These are phyloP conservation scores for Solanum chilense DNA, from an alignment of 257 asterid species.

Conservation along the genomic window DNA sequence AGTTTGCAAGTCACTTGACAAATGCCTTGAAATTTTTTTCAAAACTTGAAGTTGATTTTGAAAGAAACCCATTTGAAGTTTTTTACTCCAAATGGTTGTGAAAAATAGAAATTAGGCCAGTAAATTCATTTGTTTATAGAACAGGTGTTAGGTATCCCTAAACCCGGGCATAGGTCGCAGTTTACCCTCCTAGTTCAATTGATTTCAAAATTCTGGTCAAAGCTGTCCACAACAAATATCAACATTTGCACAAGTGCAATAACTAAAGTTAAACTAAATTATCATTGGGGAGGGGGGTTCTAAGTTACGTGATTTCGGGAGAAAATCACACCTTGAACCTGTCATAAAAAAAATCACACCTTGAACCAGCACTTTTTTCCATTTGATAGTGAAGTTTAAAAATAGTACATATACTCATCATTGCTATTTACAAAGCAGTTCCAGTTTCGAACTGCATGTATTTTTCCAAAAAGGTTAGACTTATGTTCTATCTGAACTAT, in stretches of 20 bases:
- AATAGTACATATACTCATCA: neutral
- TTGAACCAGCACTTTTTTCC: neutral
- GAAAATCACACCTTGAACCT: neutral
- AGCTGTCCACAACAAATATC: neutral
- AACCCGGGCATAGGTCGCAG: neutral
- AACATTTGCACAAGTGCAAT: neutral
- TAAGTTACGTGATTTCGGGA: neutral
- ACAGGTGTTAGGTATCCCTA: neutral
- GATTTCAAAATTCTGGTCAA: neutral
- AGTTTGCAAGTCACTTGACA: neutral
- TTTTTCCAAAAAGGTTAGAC: neutral
- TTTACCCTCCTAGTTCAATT: too few species aligned
- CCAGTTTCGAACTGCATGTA: neutral
- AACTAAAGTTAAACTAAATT: neutral
- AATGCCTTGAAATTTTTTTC: neutral
- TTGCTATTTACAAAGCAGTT: neutral
- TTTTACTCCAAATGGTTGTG: neutral
- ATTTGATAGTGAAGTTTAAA: neutral
- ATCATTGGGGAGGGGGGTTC: neutral
- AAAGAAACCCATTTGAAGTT: neutral
- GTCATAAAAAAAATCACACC: neutral
- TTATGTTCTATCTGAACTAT: conserved; percentile 7
- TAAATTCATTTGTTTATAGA: neutral
- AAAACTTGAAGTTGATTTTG: neutral
- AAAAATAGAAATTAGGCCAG: neutral